Evolutionary conservation across 2,329 filamentous ascomycete genomes (phyloP).

Genomic region (Cladophialophora chaetospira): DNA sequence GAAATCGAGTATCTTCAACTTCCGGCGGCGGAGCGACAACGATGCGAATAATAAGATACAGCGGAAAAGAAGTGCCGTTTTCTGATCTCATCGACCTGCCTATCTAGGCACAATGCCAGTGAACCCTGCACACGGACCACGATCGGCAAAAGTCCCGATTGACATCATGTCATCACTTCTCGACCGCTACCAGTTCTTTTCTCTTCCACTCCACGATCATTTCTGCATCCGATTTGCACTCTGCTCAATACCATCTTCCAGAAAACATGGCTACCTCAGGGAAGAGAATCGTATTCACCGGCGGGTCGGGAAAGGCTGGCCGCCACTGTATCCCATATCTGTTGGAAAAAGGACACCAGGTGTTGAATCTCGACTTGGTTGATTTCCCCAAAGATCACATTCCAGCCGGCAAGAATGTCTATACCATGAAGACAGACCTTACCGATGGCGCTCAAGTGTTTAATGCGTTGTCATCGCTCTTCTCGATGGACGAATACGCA

Average conservation of each 20-base stretch:
- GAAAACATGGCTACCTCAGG: constrained; percentile 26
- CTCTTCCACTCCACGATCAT: neutral
- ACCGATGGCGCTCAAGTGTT: constrained; percentile 59
- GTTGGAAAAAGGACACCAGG: constrained; percentile 51
- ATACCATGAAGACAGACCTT: constrained; percentile 59
- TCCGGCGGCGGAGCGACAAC: constrained; percentile 41
- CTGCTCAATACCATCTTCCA: neutral
- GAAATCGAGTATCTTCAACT: constrained; percentile 50
- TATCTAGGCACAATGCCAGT: constrained; percentile 12
- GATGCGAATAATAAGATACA: constrained; percentile 39
- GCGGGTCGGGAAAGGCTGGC: constrained; percentile 59
- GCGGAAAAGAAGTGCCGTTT: constrained; percentile 52
- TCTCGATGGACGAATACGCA: constrained; percentile 54
- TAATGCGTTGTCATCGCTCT: constrained; percentile 59
- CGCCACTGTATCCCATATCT: constrained; percentile 58
- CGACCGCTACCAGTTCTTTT: neutral
- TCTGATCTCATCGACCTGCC: constrained; percentile 35
- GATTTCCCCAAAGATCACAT: constrained; percentile 40
- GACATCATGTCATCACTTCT: constrained; percentile 22
- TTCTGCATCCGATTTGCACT: neutral
- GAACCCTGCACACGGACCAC: constrained; percentile 4
- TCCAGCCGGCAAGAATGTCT: constrained; percentile 48
- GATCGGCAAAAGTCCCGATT: constrained; percentile 19
- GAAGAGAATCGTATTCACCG: constrained; percentile 56
- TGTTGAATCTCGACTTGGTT: constrained; percentile 59